Base-by-base conservation (phyloP, 2,329 filamentous ascomycete species). In the Trichoderma lentiforme region DNA sequence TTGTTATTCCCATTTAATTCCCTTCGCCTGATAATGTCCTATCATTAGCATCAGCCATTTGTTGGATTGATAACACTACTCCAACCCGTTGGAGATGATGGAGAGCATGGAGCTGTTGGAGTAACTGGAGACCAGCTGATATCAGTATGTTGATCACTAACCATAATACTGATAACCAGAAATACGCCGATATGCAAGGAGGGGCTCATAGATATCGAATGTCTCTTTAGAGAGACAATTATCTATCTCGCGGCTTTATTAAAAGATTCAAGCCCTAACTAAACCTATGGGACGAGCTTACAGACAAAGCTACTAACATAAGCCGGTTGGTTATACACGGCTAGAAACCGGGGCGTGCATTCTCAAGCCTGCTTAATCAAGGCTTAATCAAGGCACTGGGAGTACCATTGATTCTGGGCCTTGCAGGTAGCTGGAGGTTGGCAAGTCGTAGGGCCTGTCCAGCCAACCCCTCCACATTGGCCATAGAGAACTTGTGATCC, bases 391-490 rank as follows among this genome's bases (percentile, higher is more conserved):
- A 71, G 62, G 32, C 69, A 67, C 26, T 71, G 60, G 26, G 69
- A 66, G 51, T 71, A 66, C 24, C 36, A 65, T 3, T 64, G 43
- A 32, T 60, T 85, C 70, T 77, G 53, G 66, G 76, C 78, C 43
- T 74, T 78, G 78, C 83, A 85, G 12, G 77, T 83, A 36, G 73
- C 80, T 7, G 80, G 79, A 18, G 77, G 73, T 30, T 73, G 77
- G 73, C 83, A 85, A 6, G 71, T 74, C 3, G 77, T 83, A 47
- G 80, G 76, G 21, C 83, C 83, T 21, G 69, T 78, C 73, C 75
- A 84, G 28, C 76, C 78, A 53, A n/a, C 69, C 6, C 83, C 82
- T 28, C 81, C 82, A 61, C 82, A 84, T 75, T 83, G 82, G 7
- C 77, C 80, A 66, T 76, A 83, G 68, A 70, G 65, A 12, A 36